Evolutionary conservation across 306 rosid genomes (phyloP), one percentile per base, ranked within the genome.

Genomic region (Biancaea sappan): DNA sequence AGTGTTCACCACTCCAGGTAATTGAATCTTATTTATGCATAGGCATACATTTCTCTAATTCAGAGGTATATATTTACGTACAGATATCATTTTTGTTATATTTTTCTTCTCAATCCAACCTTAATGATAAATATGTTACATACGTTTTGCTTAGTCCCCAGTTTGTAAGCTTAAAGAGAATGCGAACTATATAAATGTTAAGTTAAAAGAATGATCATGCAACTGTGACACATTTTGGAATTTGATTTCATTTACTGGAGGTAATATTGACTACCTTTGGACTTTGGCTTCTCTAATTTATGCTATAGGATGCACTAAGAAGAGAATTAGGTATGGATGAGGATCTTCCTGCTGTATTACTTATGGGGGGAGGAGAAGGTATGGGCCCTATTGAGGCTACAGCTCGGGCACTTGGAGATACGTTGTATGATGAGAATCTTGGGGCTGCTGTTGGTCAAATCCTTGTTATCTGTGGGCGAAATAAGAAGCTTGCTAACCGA

Each of bases 381-480:
- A 95, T 95, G 99, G 99, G 99, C 66, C 99, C 99, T 25, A 95
- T 95, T 54, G 99, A 95, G 84, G 89, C 99, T 41, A 95, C 99
- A 51, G 97, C 98, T 53, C 86, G 86, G 77, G 99, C 98, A 72
- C 98, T 95, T 24, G 94, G 90, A 28, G 82, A 91, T 64, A 68
- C 83, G 25, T 84, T 95, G 57, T 72, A 88, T 1, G 92, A 95
- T 5, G 93, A 92, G 70, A 84, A 69, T 77, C 64, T 73, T 38
- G 99, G 90, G 43, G 85, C 75, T 78, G 92, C 98, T 18, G 29
- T 68, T 6, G 99, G 99, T 38, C 99, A 95, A 79, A 72, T 95
- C 52, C 98, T 95, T 57, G 93, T 95, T 81, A 87, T 95, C 38
- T 95, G 99, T 53, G 99, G 99, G 47, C 96, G 85, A 71, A 95